Evolutionary conservation across 441 rosid genomes (phyloP).

Genomic region (Macaranga tanarius): DNA sequence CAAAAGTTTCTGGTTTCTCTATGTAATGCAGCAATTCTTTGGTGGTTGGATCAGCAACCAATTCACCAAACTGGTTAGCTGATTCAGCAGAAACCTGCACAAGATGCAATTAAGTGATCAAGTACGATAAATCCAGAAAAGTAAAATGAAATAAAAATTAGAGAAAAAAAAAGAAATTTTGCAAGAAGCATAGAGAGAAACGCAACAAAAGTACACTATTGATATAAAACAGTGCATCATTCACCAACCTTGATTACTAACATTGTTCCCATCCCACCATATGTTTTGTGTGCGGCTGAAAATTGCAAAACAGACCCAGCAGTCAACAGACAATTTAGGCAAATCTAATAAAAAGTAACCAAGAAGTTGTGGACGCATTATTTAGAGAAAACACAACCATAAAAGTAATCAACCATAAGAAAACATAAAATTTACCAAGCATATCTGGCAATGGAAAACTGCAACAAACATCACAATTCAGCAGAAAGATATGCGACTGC

Average conservation of each 20-base stretch:
- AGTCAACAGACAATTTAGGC: constrained; percentile 2
- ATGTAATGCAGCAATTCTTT: constrained; percentile 80
- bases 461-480: constrained; percentile 87
- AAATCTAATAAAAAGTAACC: too few species aligned
- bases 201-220: neutral
- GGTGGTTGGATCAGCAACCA: constrained; percentile 70
- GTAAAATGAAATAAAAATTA: neutral
- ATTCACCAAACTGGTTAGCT: constrained; percentile 73
- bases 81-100: constrained; percentile 83
- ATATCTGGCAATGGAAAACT: constrained; percentile 66
- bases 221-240: neutral
- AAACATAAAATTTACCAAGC: constrained; percentile 50
- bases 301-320: neutral
- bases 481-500: constrained; percentile 70
- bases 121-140: neutral
- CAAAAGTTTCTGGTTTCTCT: constrained; percentile 89
- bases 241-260: constrained; percentile 68
- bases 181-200: neutral
- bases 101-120: neutral
- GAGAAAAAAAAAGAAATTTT: neutral
- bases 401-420: neutral
- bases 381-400: constrained; percentile 6
- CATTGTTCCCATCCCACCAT: constrained; percentile 78
- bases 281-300: constrained; percentile 64
- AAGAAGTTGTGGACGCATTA: neutral